These are phyloP conservation scores for Lipomyces sp. DNA, from an alignment of 805 yeast genomes.

Conservation along the genomic window DNA sequence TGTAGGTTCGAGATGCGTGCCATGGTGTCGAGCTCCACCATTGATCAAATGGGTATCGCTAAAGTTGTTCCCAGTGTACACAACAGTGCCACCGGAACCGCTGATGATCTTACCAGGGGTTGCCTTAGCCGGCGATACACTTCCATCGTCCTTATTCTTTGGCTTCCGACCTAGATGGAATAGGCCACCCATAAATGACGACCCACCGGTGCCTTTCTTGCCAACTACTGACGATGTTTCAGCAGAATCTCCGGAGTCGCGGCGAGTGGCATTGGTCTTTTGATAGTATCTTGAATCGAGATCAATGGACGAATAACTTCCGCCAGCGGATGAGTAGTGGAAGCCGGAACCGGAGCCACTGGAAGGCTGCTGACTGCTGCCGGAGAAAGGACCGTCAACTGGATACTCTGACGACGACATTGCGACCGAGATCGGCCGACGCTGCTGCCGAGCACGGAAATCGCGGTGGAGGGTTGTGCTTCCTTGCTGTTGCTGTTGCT, in stretches of 20 bases:
- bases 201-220: conserved; percentile 9
- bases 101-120: conserved; percentile 6
- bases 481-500: not conserved
- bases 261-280: not conserved
- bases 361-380: not conserved
- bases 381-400: not conserved
- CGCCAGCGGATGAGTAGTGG: conserved; percentile 39
- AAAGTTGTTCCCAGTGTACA: conserved; percentile 17
- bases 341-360: not conserved
- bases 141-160: conserved; percentile 29
- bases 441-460: conserved; percentile 1
- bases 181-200: conserved; percentile 31
- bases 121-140: conserved; percentile 21
- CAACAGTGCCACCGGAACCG: not conserved
- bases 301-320: conserved; percentile 46
- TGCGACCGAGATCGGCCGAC: conserved; percentile 10
- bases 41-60: conserved; percentile 32
- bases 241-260: conserved; percentile 12
- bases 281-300: not conserved
- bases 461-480: conserved; percentile 15
- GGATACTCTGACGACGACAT: not conserved
- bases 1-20: conserved; percentile 2
- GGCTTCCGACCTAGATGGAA: conserved; percentile 34
- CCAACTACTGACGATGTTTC: conserved; percentile 1
- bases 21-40: not conserved